Evolutionary conservation across 805 yeast genomes (phyloP).

Genomic region (Saccharomycopsis capsularis): DNA sequence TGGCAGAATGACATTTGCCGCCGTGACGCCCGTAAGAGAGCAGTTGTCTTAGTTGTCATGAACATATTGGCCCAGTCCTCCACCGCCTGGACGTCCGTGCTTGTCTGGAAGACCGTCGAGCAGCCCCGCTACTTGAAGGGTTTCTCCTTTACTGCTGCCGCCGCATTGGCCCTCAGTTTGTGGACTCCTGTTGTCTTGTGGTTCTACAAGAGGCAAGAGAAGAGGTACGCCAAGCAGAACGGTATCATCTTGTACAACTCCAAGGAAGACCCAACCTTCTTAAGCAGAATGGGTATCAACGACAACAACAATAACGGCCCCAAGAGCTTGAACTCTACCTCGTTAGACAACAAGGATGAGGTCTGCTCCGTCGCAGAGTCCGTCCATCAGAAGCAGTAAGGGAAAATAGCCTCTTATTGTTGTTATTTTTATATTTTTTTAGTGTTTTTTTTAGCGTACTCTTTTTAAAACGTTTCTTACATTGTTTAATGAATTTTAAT

Average conservation of each 20-base stretch:
- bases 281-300: conserved; percentile 4
- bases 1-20: conserved; percentile 54
- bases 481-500: too few species aligned
- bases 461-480: too few species aligned
- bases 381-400: too few species aligned
- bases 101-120: conserved; percentile 40
- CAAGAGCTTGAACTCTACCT: too few species aligned
- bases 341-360: too few species aligned
- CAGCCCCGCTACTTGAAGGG: conserved; percentile 53
- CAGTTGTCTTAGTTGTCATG: conserved; percentile 50
- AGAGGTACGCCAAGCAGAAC: conserved; percentile 30
- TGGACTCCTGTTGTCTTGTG: conserved; percentile 28
- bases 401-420: too few species aligned
- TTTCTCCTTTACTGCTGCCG: conserved; percentile 39
- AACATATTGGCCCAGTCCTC: conserved; percentile 43
- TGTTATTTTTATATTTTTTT: too few species aligned
- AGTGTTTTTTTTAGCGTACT: too few species aligned
- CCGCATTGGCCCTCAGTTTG: conserved; percentile 29
- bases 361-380: too few species aligned
- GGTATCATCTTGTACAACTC: conserved; percentile 28
- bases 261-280: conserved; percentile 9
- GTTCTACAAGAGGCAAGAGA: conserved; percentile 36
- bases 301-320: too few species aligned
- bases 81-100: conserved; percentile 30
- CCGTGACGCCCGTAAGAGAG: conserved; percentile 47